phyloP scores from a whole-genome alignment of 768 basidiomycete species.

The Serpula lacrymans region DNA sequence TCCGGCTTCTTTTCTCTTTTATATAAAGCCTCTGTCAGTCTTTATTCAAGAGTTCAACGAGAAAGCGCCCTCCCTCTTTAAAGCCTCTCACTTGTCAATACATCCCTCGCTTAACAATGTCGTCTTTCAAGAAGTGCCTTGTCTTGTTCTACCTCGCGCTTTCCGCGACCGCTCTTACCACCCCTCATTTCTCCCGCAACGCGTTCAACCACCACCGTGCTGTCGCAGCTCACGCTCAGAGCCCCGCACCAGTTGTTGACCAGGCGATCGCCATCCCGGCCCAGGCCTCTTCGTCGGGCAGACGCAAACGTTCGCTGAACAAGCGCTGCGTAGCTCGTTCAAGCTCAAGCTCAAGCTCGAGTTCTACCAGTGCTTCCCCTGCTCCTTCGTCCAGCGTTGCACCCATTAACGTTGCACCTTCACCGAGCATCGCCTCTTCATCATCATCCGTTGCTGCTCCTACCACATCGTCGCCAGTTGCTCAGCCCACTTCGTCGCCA shows the following conservation, averaged over 20 bases:
- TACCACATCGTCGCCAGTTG: conserved; percentile 1
- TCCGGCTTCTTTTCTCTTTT: no score
- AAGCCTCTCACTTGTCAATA: no score
- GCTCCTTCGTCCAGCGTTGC: conserved; percentile 1
- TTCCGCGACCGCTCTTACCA: conserved; percentile 33
- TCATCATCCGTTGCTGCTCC: neutral
- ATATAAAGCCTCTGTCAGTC: no score
- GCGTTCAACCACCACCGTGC: conserved; percentile 16
- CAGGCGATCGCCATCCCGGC: neutral
- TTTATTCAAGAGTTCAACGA: no score
- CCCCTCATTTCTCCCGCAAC: conserved; percentile 33
- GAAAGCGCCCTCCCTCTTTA: no score
- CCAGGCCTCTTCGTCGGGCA: no score
- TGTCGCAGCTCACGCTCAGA: conserved; percentile 1
- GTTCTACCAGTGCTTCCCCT: neutral
- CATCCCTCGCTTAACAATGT: conserved; percentile 18
- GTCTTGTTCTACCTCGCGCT: conserved; percentile 42
- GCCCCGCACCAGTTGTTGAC: neutral
- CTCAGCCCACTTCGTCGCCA: neutral
- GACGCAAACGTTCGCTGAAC: conserved; percentile 24
- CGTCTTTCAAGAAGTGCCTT: conserved; percentile 40
- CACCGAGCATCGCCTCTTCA: conserved; percentile 1
- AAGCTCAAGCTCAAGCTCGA: neutral
- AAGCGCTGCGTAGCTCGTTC: conserved; percentile 20
- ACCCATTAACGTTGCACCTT: conserved; percentile 22